Evolutionary conservation across 768 basidiomycete genomes (phyloP).

Genomic region (Lanmaoa pseudosensibilis): DNA sequence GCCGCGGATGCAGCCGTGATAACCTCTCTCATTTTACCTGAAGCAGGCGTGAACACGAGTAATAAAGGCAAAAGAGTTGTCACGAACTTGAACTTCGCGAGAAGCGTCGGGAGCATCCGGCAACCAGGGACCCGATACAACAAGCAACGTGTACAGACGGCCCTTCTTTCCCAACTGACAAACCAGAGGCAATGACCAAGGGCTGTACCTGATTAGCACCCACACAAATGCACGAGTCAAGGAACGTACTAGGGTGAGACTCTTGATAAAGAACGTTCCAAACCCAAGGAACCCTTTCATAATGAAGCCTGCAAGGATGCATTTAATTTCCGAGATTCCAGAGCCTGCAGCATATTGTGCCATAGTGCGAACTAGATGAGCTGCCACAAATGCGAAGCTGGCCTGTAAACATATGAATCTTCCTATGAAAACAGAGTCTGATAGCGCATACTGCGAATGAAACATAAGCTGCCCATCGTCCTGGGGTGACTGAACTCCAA

Average conservation of each 20-base stretch:
- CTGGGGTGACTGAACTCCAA: conserved; percentile 74
- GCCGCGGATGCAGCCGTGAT: conserved; percentile 95
- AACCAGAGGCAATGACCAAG: conserved; percentile 92
- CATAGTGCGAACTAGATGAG: conserved; percentile 83
- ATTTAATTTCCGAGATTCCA: conserved; percentile 98
- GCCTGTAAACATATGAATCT: conserved; percentile 46
- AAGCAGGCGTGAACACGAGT: conserved; percentile 15
- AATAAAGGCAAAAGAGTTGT: background rate
- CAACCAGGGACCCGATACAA: conserved; percentile 89
- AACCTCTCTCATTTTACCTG: conserved; percentile 85
- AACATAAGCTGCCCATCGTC: conserved; percentile 85
- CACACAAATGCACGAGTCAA: background rate
- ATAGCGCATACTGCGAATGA: conserved; percentile 73
- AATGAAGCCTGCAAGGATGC: conserved; percentile 93
- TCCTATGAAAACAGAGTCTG: background rate
- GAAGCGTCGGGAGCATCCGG: conserved; percentile 78
- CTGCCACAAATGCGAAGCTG: conserved; percentile 80
- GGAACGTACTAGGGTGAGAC: conserved; percentile 77
- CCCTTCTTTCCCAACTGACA: conserved; percentile 97
- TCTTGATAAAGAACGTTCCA: conserved; percentile 91
- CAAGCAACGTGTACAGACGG: conserved; percentile 98
- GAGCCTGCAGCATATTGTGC: conserved; percentile 97
- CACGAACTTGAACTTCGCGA: conserved; percentile 81
- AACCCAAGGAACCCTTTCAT: conserved; percentile 95
- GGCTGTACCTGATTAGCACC: conserved; percentile 55